Percentiles rank a stretch among this genome's conserved stretches.
phyloP scores from a whole-genome alignment of 768 basidiomycete genomes.

The Nevesoporus exiguus region DNA sequence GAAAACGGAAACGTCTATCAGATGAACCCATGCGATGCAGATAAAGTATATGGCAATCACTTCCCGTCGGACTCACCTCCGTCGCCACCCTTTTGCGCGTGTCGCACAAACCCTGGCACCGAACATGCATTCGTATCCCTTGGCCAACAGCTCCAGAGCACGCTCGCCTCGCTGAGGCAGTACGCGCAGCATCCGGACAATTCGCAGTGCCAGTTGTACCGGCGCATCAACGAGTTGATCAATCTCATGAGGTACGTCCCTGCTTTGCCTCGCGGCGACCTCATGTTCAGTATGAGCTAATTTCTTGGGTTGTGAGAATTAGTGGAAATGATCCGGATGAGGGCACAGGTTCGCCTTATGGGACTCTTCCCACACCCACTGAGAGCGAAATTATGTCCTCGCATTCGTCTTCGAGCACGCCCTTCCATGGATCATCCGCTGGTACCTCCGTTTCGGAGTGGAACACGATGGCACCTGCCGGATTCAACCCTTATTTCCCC shows the following conservation, averaged over 20 bases:
- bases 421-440: conserved; percentile 41
- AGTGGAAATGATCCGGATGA: conserved; percentile 53
- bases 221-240: conserved; percentile 58
- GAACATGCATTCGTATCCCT: conserved; percentile 59
- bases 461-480: conserved; percentile 50
- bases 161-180: conserved; percentile 55
- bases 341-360: conserved; percentile 47
- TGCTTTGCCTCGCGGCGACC: conserved; percentile 32
- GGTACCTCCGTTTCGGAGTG: conserved; percentile 58
- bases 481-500: conserved; percentile 71
- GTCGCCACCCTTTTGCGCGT: conserved; percentile 50
- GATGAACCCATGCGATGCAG: conserved; percentile 33
- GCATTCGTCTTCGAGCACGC: conserved; percentile 42
- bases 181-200: conserved; percentile 56
- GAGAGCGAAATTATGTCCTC: conserved; percentile 57
- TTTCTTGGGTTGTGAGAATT: conserved; percentile 29
- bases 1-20: conserved; percentile 37
- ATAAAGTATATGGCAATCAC: conserved; percentile 34
- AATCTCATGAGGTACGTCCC: conserved; percentile 63
- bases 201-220: conserved; percentile 51
- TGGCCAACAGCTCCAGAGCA: conserved; percentile 59
- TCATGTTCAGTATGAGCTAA: conserved; percentile 34
- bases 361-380: conserved; percentile 53
- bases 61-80: conserved; percentile 31
- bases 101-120: conserved; percentile 59